Conservation (phyloP, 2,329 filamentous ascomycete species). For the Plenodomus biglobosus region DNA sequence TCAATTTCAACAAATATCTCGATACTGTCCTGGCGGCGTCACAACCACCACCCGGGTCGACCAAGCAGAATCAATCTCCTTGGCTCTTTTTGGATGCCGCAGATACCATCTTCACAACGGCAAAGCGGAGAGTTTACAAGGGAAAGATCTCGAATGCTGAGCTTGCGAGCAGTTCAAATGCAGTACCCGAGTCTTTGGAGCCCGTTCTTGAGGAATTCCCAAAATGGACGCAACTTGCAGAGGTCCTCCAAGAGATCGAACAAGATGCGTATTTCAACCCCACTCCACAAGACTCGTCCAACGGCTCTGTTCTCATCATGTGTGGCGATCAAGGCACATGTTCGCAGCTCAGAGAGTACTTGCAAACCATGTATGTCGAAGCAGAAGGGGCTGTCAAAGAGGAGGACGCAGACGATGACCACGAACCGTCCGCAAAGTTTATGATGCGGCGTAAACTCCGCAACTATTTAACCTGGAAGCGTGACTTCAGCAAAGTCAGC, state of each 20-base stretch:
- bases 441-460: conserved; percentile 90
- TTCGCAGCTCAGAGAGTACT: conserved; percentile 83
- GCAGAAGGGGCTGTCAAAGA: conserved; percentile 50
- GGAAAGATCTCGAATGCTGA: conserved; percentile 66
- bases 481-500: conserved; percentile 83
- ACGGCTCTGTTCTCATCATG: conserved; percentile 93
- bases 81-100: conserved; percentile 97
- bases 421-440: conserved; percentile 70
- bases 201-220: conserved; percentile 91
- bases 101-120: conserved; percentile 89
- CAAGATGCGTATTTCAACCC: conserved; percentile 85
- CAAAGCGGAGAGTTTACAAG: conserved; percentile 83
- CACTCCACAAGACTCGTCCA: conserved; percentile 74
- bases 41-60: conserved; percentile 83
- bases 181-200: conserved; percentile 63
- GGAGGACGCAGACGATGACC: conserved; percentile 52
- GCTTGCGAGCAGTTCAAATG: conserved; percentile 48
- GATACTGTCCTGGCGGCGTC: conserved; percentile 93
- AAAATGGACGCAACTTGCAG: conserved; percentile 88
- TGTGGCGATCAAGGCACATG: conserved; percentile 85
- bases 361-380: conserved; percentile 84
- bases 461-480: conserved; percentile 88
- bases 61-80: conserved; percentile 83
- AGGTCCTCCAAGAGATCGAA: conserved; percentile 91
- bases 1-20: conserved; percentile 88